Percentiles rank a stretch among this genome's conserved stretches.
These are phyloP conservation scores for Solanum tarijense DNA, from an alignment of 257 asterid species.

Conservation along the genomic window DNA sequence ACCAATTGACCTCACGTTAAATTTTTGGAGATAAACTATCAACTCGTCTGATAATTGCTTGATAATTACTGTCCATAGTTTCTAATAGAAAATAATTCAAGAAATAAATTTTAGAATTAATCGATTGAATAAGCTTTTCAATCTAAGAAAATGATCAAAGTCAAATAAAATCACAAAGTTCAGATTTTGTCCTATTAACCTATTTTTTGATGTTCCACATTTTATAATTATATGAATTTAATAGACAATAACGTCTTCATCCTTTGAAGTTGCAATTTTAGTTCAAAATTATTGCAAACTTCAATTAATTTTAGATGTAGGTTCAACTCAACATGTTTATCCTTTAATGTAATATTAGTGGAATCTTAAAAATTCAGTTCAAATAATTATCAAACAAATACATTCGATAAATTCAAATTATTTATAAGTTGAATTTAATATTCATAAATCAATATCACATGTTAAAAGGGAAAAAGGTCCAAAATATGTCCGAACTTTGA, in stretches of 20 bases:
- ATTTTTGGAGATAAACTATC: background rate
- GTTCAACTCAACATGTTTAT: background rate
- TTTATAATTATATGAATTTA: background rate
- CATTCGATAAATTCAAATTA: background rate
- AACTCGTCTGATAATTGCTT: background rate
- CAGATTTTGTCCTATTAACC: background rate
- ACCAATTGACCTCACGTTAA: background rate
- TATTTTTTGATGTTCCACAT: background rate
- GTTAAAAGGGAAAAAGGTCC: background rate
- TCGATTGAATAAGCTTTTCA: background rate
- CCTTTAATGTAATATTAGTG: background rate
- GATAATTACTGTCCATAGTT: background rate
- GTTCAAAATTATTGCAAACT: background rate
- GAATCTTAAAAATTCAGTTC: background rate
- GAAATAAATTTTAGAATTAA: background rate
- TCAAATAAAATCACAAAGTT: background rate
- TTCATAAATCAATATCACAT: background rate
- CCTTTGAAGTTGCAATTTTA: background rate
- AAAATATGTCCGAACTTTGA: too few species aligned
- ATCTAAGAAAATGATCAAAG: background rate
- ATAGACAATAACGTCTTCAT: background rate
- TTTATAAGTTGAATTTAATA: background rate
- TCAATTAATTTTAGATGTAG: background rate
- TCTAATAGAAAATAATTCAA: background rate
- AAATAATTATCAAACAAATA: background rate